Evolutionary conservation across 805 yeast genomes (phyloP), one percentile per base, ranked within the genome.

Genomic region (Zygoascus flipseniorum): DNA sequence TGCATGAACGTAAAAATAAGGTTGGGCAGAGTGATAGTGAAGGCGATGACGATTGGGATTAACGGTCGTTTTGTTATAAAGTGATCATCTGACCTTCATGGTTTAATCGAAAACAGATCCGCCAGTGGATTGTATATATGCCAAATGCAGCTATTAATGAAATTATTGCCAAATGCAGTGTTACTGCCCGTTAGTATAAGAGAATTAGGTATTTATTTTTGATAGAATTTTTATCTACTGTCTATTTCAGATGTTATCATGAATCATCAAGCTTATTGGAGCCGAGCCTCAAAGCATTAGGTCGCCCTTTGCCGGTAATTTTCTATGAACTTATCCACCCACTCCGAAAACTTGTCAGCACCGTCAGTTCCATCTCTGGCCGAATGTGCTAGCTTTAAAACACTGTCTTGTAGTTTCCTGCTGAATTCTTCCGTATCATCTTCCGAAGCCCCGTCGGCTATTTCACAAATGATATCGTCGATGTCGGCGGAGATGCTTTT

Each of bases 1-100:
- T 92, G 59, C 86, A 77, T 62, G 79, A 81, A 53, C 78, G 97
- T 64, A 92, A 92, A 69, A 81, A 79, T 19, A 89, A 88, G 67
- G 95, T 92, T 8, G 77, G 86, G 1, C 80, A 76, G 18, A 82
- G 89, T 59, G 96, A 89, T 58, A 93, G 85, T 55, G 95, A 86
- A 60, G 93, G 86, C 58, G 84, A 79, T 20, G 84, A 79, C 52
- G 96, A 88, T 51, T 84, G 89, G 89, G 56, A 55, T 39, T 56
- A 48, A 26, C 8, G 16, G 39, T 19, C 6, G 18, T 46, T 10
- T 13, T 2, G 16, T 46, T 4, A 8, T 5, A 46, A 19, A 26
- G 8, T 8, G 13, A 23, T 4, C 28, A 23, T 3, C 28, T 23
- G 28, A 23, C 28, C 28, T 23, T 23, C 28, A 23, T 6, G 6